A percentile compares a stretch with the other conserved stretches of the same genome.
Evolutionary conservation across 257 asterid genomes (phyloP).

Genomic region (Forsythia viridissima): DNA sequence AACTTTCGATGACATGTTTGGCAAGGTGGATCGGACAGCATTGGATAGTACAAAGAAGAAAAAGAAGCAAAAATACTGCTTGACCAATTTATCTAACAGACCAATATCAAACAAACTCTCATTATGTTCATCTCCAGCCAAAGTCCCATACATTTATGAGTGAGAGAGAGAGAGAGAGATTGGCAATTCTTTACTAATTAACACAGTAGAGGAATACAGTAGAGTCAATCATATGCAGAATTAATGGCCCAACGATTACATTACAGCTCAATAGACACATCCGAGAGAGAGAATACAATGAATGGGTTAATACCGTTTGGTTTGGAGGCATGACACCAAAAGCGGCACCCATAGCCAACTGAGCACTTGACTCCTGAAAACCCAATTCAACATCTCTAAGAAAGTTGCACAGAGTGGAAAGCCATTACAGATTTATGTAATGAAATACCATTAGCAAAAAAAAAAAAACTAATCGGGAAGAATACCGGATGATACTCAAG

Average conservation of each 20-base stretch:
- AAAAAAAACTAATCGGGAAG: not conserved
- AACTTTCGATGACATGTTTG: not conserved
- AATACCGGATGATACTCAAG: constrained; percentile 92
- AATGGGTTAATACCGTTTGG: constrained; percentile 45
- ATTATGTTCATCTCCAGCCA: not conserved
- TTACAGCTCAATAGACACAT: not conserved
- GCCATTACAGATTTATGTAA: constrained; percentile 7
- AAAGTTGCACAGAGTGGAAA: constrained; percentile 17
- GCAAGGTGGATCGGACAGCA: not conserved
- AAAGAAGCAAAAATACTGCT: not conserved
- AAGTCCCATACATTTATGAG: no score
- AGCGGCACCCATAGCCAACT: constrained; percentile 91
- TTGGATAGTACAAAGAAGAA: not conserved
- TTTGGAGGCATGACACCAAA: constrained; percentile 66
- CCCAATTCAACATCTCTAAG: constrained; percentile 26
- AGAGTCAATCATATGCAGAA: not conserved
- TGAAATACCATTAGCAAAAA: not conserved
- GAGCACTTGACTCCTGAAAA: constrained; percentile 86
- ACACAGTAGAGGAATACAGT: no score
- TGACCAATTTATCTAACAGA: not conserved
- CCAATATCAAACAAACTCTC: not conserved
- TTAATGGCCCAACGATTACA: not conserved
- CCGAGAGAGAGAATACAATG: not conserved
- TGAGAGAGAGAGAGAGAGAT: no score
- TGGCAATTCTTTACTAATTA: no score